A percentile compares a stretch with the other conserved stretches of the same genome.
Evolutionary conservation across 495 filamentous ascomycete genomes (phyloP).

Genomic region (Talaromyces liani): DNA sequence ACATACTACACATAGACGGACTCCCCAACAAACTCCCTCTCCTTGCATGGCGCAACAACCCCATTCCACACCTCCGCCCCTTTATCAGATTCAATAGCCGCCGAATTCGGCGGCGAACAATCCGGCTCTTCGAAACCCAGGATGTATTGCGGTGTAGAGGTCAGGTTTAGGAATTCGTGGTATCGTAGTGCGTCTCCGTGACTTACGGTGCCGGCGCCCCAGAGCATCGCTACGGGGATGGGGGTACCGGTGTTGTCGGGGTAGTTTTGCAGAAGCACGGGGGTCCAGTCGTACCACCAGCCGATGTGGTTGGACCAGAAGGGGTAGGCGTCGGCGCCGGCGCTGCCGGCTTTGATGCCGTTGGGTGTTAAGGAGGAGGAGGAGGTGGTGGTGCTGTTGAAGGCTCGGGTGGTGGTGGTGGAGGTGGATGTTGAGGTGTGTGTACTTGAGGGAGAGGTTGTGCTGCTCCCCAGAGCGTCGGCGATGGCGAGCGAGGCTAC

Average conservation of each 20-base stretch:
- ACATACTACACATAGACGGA: conserved; percentile 13
- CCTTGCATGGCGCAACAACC: conserved; percentile 13
- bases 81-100: conserved; percentile 12
- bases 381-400: no score
- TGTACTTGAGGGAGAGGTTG: neutral
- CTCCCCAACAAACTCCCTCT: conserved; percentile 14
- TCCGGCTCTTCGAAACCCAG: conserved; percentile 25
- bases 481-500: neutral
- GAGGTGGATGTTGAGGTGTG: neutral
- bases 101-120: conserved; percentile 16
- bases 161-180: conserved; percentile 11
- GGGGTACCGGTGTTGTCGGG: neutral
- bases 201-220: conserved; percentile 7
- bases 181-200: conserved; percentile 11
- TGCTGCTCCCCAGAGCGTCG: neutral
- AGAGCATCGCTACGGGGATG: neutral
- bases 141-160: conserved; percentile 14
- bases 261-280: neutral
- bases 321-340: neutral
- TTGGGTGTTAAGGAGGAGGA: conserved; percentile 6
- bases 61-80: conserved; percentile 16
- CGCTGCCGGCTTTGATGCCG: conserved; percentile 3
- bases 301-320: neutral
- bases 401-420: no score
- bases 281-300: conserved; percentile 5